phyloP scores from a whole-genome alignment of 2,329 filamentous ascomycete species.

The Stagonosporopsis chrysanthemi region DNA sequence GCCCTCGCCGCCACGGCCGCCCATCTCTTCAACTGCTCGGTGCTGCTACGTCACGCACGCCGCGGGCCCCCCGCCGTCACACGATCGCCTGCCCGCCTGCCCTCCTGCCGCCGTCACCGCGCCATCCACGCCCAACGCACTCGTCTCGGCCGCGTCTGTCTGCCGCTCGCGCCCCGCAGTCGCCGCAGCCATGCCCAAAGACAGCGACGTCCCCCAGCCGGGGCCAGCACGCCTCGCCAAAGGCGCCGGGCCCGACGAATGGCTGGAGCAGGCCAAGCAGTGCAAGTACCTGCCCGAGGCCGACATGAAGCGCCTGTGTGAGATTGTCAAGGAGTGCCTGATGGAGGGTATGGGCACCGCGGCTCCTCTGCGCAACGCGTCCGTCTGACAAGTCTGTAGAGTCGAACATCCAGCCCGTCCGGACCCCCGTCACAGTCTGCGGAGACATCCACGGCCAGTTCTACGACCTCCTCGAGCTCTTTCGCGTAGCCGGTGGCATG shows the following conservation, averaged over 20 bases:
- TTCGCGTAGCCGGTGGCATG: slow-evolving; percentile 96
- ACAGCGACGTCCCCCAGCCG: slow-evolving; percentile 79
- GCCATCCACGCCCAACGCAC: neutral
- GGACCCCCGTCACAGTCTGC: slow-evolving; percentile 94
- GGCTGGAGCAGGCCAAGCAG: slow-evolving; percentile 94
- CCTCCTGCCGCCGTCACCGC: slow-evolving; percentile 21
- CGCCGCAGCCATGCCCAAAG: slow-evolving; percentile 53
- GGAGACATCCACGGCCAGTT: slow-evolving; percentile 99
- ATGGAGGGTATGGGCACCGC: slow-evolving; percentile 79
- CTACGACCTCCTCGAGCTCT: slow-evolving; percentile 96
- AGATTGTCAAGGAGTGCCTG: slow-evolving; percentile 97
- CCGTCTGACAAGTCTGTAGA: slow-evolving; percentile 61
- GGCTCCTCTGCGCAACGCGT: neutral
- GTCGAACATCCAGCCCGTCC: slow-evolving; percentile 98
- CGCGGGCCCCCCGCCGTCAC: slow-evolving; percentile 11
- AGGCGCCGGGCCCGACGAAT: slow-evolving; percentile 90
- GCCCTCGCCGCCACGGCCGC: slow-evolving; percentile 1
- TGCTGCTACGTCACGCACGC: slow-evolving; percentile 35
- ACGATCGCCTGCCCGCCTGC: slow-evolving; percentile 39
- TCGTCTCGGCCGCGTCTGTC: neutral
- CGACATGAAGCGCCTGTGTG: slow-evolving; percentile 98
- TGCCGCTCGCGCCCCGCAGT: neutral
- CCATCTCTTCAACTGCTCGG: slow-evolving; percentile 30
- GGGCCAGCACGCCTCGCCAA: slow-evolving; percentile 85
- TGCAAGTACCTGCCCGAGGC: slow-evolving; percentile 96